Conservation (phyloP, 331 rosid species). For the Erythrophleum ivorense region DNA sequence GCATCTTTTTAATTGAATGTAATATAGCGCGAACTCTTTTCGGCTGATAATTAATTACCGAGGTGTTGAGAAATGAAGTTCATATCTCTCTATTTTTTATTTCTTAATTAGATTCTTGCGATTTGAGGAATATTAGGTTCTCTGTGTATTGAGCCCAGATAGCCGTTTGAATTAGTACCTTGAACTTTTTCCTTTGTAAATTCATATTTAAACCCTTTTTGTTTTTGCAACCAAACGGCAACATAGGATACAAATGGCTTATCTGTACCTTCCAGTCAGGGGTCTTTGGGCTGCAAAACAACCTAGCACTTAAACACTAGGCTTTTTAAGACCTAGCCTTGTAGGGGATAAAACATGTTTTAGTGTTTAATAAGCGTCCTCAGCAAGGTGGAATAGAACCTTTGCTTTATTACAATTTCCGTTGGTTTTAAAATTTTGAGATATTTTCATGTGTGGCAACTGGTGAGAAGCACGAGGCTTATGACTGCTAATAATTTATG, state of each 20-base stretch:
- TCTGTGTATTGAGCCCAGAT: not conserved
- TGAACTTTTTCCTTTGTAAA: not conserved
- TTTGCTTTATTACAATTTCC: not conserved
- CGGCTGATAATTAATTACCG: not conserved
- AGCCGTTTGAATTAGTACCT: not conserved
- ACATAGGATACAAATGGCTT: not conserved
- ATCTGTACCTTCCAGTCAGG: not conserved
- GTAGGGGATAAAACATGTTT: not conserved
- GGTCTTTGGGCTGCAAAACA: not conserved
- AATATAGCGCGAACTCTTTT: not conserved
- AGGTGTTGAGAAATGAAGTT: not conserved
- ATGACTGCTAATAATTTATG: not conserved
- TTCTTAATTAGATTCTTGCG: not conserved
- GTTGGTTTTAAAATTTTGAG: not conserved
- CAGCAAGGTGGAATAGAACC: not conserved
- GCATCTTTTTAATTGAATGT: not conserved
- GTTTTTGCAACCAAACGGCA: not conserved
- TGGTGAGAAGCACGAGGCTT: not conserved
- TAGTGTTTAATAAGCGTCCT: not conserved
- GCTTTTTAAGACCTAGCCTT: not conserved
- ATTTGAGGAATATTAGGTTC: not conserved
- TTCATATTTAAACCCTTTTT: not conserved
- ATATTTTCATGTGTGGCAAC: not conserved
- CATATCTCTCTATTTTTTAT: not conserved
- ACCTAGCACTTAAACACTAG: constrained; percentile 1